Evolutionary conservation across 1,284 basidiomycete genomes (phyloP).

Genomic region (Laetiporus sulphureus): DNA sequence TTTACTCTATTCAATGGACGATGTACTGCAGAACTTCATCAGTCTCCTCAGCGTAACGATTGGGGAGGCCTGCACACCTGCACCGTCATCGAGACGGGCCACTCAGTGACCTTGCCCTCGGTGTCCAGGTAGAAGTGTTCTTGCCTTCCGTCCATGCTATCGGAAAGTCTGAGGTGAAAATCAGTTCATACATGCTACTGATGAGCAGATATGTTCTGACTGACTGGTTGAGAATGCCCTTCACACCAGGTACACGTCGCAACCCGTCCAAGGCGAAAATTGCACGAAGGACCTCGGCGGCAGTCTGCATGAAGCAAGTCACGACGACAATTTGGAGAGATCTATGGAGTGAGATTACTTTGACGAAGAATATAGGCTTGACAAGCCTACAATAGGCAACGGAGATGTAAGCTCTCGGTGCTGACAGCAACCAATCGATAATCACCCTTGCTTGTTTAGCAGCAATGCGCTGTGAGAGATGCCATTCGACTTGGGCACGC

Average conservation of each 20-base stretch:
- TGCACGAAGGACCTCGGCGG: conserved; percentile 37
- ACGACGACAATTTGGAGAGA: too few relatives aligned
- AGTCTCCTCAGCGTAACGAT: not conserved
- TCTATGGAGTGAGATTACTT: too few relatives aligned
- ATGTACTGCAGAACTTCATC: too few relatives aligned
- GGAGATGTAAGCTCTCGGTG: too few relatives aligned
- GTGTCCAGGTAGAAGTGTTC: conserved; percentile 2
- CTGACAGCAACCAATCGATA: too few relatives aligned
- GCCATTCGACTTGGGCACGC: too few relatives aligned
- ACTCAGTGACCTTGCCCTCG: conserved; percentile 7
- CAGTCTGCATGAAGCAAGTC: conserved; percentile 21
- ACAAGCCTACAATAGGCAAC: not conserved
- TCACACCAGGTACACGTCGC: conserved; percentile 34
- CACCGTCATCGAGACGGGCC: conserved; percentile 8
- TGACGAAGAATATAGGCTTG: not conserved
- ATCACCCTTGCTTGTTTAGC: too few relatives aligned
- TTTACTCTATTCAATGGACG: not conserved
- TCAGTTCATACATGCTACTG: not conserved
- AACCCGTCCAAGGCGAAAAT: conserved; percentile 45
- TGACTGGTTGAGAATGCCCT: conserved; percentile 37
- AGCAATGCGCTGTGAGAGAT: too few relatives aligned
- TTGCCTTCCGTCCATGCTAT: conserved; percentile 26
- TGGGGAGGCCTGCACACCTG: conserved; percentile 9
- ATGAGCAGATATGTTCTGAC: not conserved
- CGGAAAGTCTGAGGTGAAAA: conserved; percentile 30